Conservation (phyloP, 2,329 filamentous ascomycete species). For the Colletotrichum plurivorum region DNA sequence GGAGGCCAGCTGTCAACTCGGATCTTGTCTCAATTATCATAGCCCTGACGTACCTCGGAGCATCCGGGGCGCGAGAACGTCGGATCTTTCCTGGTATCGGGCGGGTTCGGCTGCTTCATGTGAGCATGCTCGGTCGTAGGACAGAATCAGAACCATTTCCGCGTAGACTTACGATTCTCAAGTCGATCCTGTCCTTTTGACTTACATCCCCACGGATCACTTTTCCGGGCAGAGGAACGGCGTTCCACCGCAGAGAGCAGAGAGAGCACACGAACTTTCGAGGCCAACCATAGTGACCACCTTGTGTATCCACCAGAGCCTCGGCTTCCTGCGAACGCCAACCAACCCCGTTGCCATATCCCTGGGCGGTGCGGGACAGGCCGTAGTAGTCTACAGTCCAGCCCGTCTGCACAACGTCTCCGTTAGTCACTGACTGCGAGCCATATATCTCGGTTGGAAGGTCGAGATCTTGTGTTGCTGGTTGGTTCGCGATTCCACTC, state of each 20-base stretch:
- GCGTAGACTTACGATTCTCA: slow-evolving; percentile 29
- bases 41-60: slow-evolving; percentile 29
- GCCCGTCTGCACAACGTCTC: slow-evolving; percentile 32
- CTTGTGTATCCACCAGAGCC: slow-evolving; percentile 28
- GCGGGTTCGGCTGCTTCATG: slow-evolving; percentile 25
- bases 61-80: slow-evolving; percentile 34
- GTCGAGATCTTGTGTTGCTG: slow-evolving; percentile 1
- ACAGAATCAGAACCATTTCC: neutral
- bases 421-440: slow-evolving; percentile 27
- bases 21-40: neutral
- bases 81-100: slow-evolving; percentile 26
- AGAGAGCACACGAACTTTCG: slow-evolving; percentile 34
- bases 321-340: slow-evolving; percentile 39
- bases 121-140: slow-evolving; percentile 12
- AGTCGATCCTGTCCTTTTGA: slow-evolving; percentile 33
- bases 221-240: slow-evolving; percentile 32
- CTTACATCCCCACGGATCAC: slow-evolving; percentile 36
- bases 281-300: slow-evolving; percentile 24
- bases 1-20: slow-evolving; percentile 14
- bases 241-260: slow-evolving; percentile 38
- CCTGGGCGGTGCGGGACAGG: slow-evolving; percentile 10
- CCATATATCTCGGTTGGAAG: slow-evolving; percentile 13
- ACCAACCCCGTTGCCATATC: slow-evolving; percentile 34
- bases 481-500: slow-evolving; percentile 13
- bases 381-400: slow-evolving; percentile 39